These are phyloP conservation scores for Ophiostoma ulmi DNA, from an alignment of 2,329 filamentous ascomycete species.

Conservation along the genomic window DNA sequence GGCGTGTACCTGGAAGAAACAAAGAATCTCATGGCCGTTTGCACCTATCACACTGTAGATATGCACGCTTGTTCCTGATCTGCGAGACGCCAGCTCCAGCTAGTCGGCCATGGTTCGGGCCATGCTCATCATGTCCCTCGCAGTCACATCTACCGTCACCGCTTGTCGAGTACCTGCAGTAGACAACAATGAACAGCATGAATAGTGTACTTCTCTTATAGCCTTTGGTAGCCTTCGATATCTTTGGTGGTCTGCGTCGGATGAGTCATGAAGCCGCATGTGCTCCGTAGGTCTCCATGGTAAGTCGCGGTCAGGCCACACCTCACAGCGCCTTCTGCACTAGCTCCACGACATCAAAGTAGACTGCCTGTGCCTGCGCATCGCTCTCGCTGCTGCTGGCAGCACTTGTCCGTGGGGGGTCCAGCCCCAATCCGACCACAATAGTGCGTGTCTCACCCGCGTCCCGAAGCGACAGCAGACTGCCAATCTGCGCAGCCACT, in stretches of 20 bases:
- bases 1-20: no score
- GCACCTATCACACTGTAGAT: not conserved
- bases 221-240: not conserved
- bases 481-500: conserved; percentile 84
- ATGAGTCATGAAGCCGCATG: not conserved
- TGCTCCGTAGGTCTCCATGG: not conserved
- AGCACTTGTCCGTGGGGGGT: conserved; percentile 33
- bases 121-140: not conserved
- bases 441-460: conserved; percentile 58
- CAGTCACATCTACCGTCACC: not conserved
- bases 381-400: conserved; percentile 41
- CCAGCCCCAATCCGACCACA: conserved; percentile 57
- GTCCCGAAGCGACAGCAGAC: conserved; percentile 65
- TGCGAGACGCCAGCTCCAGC: not conserved
- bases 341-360: conserved; percentile 62
- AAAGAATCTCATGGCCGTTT: no score
- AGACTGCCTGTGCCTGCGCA: conserved; percentile 40
- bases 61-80: not conserved
- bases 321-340: conserved; percentile 49
- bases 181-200: not conserved
- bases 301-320: not conserved
- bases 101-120: not conserved
- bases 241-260: not conserved
- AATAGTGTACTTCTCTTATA: not conserved
- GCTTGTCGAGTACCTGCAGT: not conserved